A percentile compares a stretch with the other conserved stretches of the same genome.
phyloP scores from a whole-genome alignment of 2,329 filamentous ascomycete genomes.

The Phyllosticta capitalensis region DNA sequence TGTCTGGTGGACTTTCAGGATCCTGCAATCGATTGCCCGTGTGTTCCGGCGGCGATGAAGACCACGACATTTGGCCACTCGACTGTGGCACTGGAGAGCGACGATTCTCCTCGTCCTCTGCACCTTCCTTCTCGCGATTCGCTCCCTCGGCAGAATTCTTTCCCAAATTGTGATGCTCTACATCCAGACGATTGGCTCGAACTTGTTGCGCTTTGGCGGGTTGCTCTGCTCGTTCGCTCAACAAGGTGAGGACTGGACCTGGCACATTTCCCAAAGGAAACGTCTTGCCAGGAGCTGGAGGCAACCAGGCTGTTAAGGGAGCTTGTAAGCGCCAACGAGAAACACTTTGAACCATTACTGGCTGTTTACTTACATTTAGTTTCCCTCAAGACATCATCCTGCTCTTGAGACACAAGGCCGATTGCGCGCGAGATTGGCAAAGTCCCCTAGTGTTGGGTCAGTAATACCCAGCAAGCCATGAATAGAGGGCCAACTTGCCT shows the following conservation, averaged over 20 bases:
- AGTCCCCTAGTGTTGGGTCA: not conserved
- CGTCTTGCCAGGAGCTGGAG: not conserved
- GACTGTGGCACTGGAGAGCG: too few relatives aligned
- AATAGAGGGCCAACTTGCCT: not conserved
- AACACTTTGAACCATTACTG: not conserved
- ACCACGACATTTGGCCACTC: too few relatives aligned
- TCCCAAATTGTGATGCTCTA: not conserved
- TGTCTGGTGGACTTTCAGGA: too few relatives aligned
- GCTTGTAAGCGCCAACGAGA: not conserved
- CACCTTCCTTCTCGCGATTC: too few relatives aligned
- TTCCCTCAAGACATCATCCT: not conserved
- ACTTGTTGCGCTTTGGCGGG: not conserved
- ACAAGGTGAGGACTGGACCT: not conserved
- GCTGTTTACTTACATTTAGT: not conserved
- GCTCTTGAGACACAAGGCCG: not conserved
- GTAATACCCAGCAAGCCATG: not conserved
- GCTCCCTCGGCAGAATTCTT: not conserved
- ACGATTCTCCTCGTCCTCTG: too few relatives aligned
- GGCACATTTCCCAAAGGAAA: slow-evolving; percentile 3
- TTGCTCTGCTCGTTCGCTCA: not conserved
- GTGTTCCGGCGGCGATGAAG: too few relatives aligned
- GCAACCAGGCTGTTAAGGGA: not conserved
- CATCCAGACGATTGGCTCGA: not conserved
- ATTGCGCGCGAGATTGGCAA: not conserved
- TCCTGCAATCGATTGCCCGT: too few relatives aligned